Percentiles rank a stretch among this genome's conserved stretches.
These are phyloP conservation scores for Stipa capillata DNA, from an alignment of 176 grass and related monocot genomes.

Conservation along the genomic window DNA sequence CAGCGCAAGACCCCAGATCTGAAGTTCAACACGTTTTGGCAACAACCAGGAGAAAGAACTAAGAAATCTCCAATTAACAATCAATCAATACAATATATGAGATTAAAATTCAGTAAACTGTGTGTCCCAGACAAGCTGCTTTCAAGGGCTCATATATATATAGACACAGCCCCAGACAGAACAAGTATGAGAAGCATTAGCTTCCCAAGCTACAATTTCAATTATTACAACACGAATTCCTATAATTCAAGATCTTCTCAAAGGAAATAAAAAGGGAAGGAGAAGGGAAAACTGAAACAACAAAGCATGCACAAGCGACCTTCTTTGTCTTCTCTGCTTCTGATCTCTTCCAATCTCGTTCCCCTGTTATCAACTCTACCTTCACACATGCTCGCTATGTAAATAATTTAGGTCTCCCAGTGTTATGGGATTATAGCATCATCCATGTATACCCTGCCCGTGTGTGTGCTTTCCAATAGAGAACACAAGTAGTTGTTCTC, in stretches of 20 bases:
- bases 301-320: constrained; percentile 1
- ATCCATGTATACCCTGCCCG: neutral
- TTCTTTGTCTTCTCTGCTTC: neutral
- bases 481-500: neutral
- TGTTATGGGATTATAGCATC: neutral
- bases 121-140: neutral
- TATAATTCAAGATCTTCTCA: neutral
- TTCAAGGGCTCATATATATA: constrained; percentile 25
- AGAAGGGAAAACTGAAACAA: constrained; percentile 8
- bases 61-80: neutral
- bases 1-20: neutral
- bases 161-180: constrained; percentile 31
- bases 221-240: constrained; percentile 39
- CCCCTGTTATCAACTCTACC: constrained; percentile 1
- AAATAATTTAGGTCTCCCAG: neutral
- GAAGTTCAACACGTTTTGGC: neutral
- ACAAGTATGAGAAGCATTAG: constrained; percentile 11
- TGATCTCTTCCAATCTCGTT: neutral
- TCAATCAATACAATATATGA: constrained; percentile 34
- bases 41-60: neutral
- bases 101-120: neutral
- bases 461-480: constrained; percentile 14
- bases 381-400: neutral
- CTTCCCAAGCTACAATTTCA: constrained; percentile 32
- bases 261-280: neutral